Conservation (phyloP, 768 basidiomycete genomes). For the Podaxis sp. region DNA sequence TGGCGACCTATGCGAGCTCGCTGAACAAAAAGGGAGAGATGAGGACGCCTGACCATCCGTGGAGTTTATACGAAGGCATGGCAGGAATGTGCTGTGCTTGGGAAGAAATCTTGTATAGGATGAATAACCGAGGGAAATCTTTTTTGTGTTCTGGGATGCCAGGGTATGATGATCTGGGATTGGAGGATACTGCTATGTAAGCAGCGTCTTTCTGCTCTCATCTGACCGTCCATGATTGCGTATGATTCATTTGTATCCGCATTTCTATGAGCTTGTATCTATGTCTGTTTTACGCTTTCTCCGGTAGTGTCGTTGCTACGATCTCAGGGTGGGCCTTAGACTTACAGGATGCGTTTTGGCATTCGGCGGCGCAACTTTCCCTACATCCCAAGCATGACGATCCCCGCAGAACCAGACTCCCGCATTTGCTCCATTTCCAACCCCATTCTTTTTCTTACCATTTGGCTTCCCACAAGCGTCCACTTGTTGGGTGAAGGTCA, state of each 20-base stretch:
- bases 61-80: constrained; percentile 55
- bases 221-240: not conserved
- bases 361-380: no score
- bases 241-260: no score
- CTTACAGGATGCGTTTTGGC: no score
- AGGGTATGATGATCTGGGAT: constrained; percentile 34
- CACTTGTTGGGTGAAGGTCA: not conserved
- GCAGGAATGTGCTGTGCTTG: constrained; percentile 58
- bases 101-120: constrained; percentile 36
- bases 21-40: constrained; percentile 36
- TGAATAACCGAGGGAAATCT: constrained; percentile 17
- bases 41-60: constrained; percentile 44
- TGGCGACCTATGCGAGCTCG: constrained; percentile 32
- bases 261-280: not conserved
- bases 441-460: not conserved
- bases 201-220: not conserved
- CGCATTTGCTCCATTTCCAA: constrained; percentile 19
- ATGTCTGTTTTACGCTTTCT: not conserved
- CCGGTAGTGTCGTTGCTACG: not conserved
- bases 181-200: not conserved
- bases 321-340: not conserved
- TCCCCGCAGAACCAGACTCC: constrained; percentile 58
- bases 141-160: constrained; percentile 30
- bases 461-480: not conserved
- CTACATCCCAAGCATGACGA: constrained; percentile 24